Base-by-base conservation (phyloP, 2,329 filamentous ascomycete genomes). In the Endoconidiophora polonica region DNA sequence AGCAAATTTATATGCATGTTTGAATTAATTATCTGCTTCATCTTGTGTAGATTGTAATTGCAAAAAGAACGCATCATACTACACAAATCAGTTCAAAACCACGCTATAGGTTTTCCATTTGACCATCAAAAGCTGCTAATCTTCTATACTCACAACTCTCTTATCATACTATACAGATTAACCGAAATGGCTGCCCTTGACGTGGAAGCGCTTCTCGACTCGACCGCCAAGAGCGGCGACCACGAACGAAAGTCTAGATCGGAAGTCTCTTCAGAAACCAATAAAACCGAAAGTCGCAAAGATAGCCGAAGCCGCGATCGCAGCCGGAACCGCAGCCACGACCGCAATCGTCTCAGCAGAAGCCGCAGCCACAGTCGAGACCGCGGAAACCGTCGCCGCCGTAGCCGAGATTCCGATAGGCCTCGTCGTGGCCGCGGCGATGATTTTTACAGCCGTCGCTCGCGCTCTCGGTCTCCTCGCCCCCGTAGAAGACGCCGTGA, bases 121-220 rank as follows among this genome's bases (percentile, higher is more conserved):
- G 22, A 43, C n/a, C 24, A 22, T 43, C 14, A 22, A 10, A 22
- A 43, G 40, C 20, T 43, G 12, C 24, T 24, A 22, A 43, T 33
- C 12, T 33, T 33, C 16, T 7, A 24, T 24, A 44, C 41, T 29
- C 10, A n/a, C 20, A 3, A 20, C 22, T 24, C n/a, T 44, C n/a
- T 24, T 22, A 44, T 23, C 26, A 33, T 2, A 33, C 20, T 20
- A 20, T 43, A 22, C 40, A 16, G 40, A 43, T 22, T 14, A 23
- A 24, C 46, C 38, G 39, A 33, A 44, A 73, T 74, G 70, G 65
- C 69, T 48, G 68, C 65, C 52, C 62, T 73, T 58, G 86, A 94
- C 62, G 86, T 95, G 59, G 88, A 95, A 72, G 86, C 86, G 57
- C 76, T 95, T 56, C 79, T 95, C 58, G 87, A 94, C 66, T 85